Evolutionary conservation across 164 flowering plant genomes (phyloP).

Genomic region (Berberis thunbergii): DNA sequence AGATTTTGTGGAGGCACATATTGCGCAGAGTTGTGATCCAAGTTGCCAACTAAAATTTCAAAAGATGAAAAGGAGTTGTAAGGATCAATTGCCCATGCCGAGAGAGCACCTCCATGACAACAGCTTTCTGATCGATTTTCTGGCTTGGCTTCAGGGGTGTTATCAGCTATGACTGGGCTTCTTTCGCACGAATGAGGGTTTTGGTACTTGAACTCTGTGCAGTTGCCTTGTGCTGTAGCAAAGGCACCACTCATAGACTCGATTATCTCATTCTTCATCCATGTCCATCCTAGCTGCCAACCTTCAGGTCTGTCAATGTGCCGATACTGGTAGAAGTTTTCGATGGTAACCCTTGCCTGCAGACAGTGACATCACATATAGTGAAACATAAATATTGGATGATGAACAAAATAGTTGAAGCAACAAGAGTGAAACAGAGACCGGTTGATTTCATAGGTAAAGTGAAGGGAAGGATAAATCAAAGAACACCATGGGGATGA

Average conservation of each 20-base stretch:
- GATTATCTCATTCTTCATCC: conserved; percentile 43
- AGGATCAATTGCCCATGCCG: conserved; percentile 35
- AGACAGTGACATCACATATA: background rate
- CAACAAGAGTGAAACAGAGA: background rate
- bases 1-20: conserved; percentile 29
- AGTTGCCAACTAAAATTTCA: conserved; percentile 38
- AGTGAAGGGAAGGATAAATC: background rate
- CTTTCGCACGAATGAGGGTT: conserved; percentile 43
- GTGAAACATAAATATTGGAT: background rate
- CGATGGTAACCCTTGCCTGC: conserved; percentile 53
- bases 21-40: conserved; percentile 12
- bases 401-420: background rate
- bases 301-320: conserved; percentile 46
- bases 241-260: conserved; percentile 53
- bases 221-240: conserved; percentile 44
- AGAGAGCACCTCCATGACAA: conserved; percentile 40
- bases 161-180: conserved; percentile 38
- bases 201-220: conserved; percentile 29
- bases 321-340: conserved; percentile 49
- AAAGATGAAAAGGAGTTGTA: conserved; percentile 39
- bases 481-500: background rate
- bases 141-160: conserved; percentile 26
- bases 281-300: conserved; percentile 55
- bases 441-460: background rate
- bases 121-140: conserved; percentile 35